Conservation (phyloP, 2,329 filamentous ascomycete genomes). For the Ceratocystis cubensis region DNA sequence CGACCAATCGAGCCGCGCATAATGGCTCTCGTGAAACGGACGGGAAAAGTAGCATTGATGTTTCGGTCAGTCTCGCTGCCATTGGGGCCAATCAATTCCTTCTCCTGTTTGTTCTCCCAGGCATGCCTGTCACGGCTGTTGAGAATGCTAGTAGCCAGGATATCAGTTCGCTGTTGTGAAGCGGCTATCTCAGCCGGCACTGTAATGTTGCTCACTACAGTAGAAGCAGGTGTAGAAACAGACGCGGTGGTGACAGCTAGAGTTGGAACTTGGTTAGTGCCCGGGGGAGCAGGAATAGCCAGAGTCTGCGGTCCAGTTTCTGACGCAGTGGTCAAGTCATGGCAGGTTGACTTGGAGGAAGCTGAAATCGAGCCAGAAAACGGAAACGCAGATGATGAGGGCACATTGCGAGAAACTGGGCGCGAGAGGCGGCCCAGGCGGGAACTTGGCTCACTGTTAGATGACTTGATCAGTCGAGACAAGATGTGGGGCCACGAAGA, state of each 20-base stretch:
- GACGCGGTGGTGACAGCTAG: not conserved
- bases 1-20: slow-evolving; percentile 15
- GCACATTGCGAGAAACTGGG: not conserved
- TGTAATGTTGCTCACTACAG: not conserved
- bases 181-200: not conserved
- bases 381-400: not conserved
- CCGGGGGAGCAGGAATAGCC: not conserved
- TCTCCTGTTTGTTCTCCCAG: slow-evolving; percentile 8
- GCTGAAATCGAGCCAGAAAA: not conserved
- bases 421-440: not conserved
- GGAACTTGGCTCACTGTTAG: not conserved
- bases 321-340: not conserved
- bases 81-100: slow-evolving; percentile 12
- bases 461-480: slow-evolving; percentile 12
- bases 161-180: not conserved
- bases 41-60: slow-evolving; percentile 14
- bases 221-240: not conserved
- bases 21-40: slow-evolving; percentile 15
- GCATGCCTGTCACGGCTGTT: not conserved
- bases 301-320: not conserved
- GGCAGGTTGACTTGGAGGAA: slow-evolving; percentile 3
- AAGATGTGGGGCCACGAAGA: slow-evolving; percentile 13
- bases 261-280: not conserved
- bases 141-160: slow-evolving; percentile 8
- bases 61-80: not conserved